A percentile compares a stretch with the other conserved stretches of the same genome.
Conservation (phyloP, 192 early-diverging fungal genomes). For the Coemansia sp. region DNA sequence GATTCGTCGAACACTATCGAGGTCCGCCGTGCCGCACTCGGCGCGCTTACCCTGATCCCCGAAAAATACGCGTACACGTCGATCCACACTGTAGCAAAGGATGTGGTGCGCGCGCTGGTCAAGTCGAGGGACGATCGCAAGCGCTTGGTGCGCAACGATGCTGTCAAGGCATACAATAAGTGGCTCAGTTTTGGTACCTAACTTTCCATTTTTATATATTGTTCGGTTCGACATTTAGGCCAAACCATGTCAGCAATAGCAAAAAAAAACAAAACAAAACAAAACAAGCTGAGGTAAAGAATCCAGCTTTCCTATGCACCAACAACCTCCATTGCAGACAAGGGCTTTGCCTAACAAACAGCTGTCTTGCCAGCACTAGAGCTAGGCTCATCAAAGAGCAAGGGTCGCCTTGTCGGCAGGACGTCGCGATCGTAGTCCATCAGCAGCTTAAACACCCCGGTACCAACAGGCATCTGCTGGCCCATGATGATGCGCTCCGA, state of each 20-base stretch:
- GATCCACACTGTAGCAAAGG: conserved; percentile 61
- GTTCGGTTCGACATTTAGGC: neutral
- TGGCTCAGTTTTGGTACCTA: conserved; percentile 63
- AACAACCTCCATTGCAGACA: conserved; percentile 1
- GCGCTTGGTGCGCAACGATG: conserved; percentile 82
- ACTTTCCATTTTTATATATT: neutral
- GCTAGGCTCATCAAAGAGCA: conserved; percentile 66
- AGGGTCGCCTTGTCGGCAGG: conserved; percentile 56
- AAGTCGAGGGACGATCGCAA: conserved; percentile 82
- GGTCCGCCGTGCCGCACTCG: conserved; percentile 74
- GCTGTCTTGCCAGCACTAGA: neutral
- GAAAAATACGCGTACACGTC: conserved; percentile 60
- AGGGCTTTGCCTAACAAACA: neutral
- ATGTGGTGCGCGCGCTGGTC: conserved; percentile 64
- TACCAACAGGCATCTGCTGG: conserved; percentile 94
- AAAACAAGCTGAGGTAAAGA: no score
- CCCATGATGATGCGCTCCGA: conserved; percentile 99
- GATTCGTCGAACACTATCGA: conserved; percentile 30
- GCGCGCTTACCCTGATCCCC: conserved; percentile 67
- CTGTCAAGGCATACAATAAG: conserved; percentile 80
- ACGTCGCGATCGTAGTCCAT: conserved; percentile 65
- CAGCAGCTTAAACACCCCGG: conserved; percentile 93
- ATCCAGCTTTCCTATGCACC: neutral
- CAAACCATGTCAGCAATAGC: neutral
- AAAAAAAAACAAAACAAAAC: neutral